A percentile compares a stretch with the other conserved stretches of the same genome.
These are phyloP conservation scores for Microstegium vimineum DNA, from an alignment of 176 grass and related monocot genomes.

Conservation along the genomic window DNA sequence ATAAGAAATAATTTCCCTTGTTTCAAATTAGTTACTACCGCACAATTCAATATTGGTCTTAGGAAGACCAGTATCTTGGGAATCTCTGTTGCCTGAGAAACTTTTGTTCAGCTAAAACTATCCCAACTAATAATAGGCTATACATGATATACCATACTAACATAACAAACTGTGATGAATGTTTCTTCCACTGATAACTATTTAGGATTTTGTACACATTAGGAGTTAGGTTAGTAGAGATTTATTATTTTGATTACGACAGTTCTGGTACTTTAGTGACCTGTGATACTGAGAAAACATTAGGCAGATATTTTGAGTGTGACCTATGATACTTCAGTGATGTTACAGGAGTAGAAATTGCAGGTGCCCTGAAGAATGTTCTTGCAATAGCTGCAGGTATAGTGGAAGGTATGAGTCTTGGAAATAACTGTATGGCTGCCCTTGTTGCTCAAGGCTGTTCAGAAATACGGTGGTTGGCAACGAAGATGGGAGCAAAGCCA, in stretches of 20 bases:
- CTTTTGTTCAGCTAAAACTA: background rate
- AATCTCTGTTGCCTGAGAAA: background rate
- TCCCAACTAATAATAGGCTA: background rate
- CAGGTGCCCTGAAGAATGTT: slow-evolving; percentile 94
- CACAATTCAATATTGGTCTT: background rate
- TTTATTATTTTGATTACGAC: background rate
- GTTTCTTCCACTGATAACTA: background rate
- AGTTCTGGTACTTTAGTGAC: background rate
- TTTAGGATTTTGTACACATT: background rate
- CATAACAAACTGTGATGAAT: background rate
- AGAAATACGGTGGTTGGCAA: slow-evolving; percentile 95
- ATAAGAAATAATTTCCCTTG: background rate
- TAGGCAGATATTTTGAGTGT: slow-evolving; percentile 32
- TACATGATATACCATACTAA: background rate
- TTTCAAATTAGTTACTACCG: background rate
- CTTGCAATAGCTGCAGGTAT: slow-evolving; percentile 96
- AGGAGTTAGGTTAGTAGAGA: background rate
- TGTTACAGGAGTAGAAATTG: slow-evolving; percentile 98
- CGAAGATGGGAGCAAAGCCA: slow-evolving; percentile 94
- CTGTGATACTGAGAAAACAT: background rate
- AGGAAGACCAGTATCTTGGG: background rate
- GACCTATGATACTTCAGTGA: slow-evolving; percentile 75
- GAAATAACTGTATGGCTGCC: slow-evolving; percentile 97
- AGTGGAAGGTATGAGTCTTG: slow-evolving; percentile 90
- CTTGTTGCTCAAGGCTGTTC: slow-evolving; percentile 96